phyloP scores from a whole-genome alignment of 2,329 filamentous ascomycete species.

The Kalmusia sp. region DNA sequence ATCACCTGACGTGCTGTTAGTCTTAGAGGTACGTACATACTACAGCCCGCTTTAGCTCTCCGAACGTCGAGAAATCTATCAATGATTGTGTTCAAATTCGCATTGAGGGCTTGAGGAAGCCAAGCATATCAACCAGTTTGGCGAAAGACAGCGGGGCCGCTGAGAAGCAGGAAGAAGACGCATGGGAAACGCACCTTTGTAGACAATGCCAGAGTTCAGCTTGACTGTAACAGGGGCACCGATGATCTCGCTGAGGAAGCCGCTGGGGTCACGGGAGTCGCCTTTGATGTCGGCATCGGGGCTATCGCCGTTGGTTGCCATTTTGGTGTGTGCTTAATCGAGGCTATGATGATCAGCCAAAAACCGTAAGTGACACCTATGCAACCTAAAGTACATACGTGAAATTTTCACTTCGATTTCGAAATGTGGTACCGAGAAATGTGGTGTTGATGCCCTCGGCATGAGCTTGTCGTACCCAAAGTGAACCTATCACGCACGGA shows the following conservation, averaged over 20 bases:
- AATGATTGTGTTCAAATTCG: too few relatives aligned
- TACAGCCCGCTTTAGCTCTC: too few relatives aligned
- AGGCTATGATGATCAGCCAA: conserved; percentile 19
- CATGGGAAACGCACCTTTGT: conserved; percentile 74
- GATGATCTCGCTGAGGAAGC: conserved; percentile 93
- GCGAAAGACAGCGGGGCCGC: too few relatives aligned
- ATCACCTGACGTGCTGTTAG: conserved; percentile 69
- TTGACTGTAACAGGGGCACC: conserved; percentile 94
- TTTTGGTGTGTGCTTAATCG: conserved; percentile 17
- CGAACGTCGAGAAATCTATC: too few relatives aligned
- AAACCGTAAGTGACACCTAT: too few relatives aligned
- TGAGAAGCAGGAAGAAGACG: neutral
- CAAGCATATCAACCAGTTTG: too few relatives aligned
- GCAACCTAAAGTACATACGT: too few relatives aligned
- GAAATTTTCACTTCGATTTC: neutral
- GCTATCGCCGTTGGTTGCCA: conserved; percentile 69
- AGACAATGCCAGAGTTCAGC: conserved; percentile 97
- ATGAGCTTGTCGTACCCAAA: neutral
- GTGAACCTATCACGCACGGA: conserved; percentile 25
- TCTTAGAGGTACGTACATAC: too few relatives aligned
- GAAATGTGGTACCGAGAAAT: neutral
- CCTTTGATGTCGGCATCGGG: conserved; percentile 60
- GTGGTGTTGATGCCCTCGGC: neutral
- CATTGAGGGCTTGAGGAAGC: neutral
- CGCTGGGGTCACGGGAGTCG: conserved; percentile 90